phyloP scores from a whole-genome alignment of 805 yeast genomes.

The Wickerhamiella alocasiicola region DNA sequence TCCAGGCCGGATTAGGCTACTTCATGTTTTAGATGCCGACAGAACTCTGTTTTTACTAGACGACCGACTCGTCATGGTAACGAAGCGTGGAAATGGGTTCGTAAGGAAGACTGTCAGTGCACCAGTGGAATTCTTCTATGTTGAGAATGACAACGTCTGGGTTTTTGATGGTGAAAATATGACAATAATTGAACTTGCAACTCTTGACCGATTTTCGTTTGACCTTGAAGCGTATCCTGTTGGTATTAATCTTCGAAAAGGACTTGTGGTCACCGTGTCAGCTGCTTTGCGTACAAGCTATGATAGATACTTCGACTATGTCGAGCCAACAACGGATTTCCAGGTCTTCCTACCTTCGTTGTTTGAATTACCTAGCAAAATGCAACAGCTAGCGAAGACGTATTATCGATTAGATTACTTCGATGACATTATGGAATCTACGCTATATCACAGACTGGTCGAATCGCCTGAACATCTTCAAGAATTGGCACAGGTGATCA shows the following conservation, averaged over 20 bases:
- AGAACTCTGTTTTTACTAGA: conserved; percentile 27
- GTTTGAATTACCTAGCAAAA: conserved; percentile 20
- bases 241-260: conserved; percentile 35
- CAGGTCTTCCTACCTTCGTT: conserved; percentile 27
- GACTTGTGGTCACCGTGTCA: conserved; percentile 39
- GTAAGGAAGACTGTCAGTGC: conserved; percentile 25
- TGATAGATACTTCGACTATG: conserved; percentile 26
- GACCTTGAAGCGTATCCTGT: conserved; percentile 40
- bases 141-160: conserved; percentile 28
- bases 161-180: conserved; percentile 31
- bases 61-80: conserved; percentile 26
- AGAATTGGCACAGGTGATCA: conserved; percentile 23
- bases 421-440: conserved; percentile 31
- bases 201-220: conserved; percentile 14
- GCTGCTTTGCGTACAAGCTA: conserved; percentile 30
- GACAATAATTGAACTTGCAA: conserved; percentile 18
- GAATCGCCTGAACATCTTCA: conserved; percentile 13
- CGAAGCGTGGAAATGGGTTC: conserved; percentile 8
- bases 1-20: conserved; percentile 29
- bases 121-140: conserved; percentile 29
- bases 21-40: conserved; percentile 18
- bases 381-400: conserved; percentile 22
- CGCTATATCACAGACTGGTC: conserved; percentile 28
- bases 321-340: conserved; percentile 24
- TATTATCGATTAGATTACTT: conserved; percentile 29